These are phyloP conservation scores for Imleria badia DNA, from an alignment of 768 basidiomycete genomes.

Conservation along the genomic window DNA sequence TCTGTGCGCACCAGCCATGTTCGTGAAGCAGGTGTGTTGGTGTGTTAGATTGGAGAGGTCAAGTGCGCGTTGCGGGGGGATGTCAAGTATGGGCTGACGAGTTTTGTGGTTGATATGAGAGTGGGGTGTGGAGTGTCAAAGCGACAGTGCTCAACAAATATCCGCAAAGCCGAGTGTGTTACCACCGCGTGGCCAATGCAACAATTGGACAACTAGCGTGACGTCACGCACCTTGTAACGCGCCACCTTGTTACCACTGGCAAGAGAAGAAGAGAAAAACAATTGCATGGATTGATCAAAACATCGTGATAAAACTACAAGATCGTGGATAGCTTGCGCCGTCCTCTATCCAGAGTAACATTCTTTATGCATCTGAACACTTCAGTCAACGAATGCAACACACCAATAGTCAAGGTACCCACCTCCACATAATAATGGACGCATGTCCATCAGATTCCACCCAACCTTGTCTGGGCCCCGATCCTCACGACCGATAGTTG, in stretches of 20 bases:
- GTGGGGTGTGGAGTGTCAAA: constrained; percentile 19
- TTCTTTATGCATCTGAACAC: constrained; percentile 6
- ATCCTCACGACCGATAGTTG: neutral
- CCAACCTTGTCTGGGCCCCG: constrained; percentile 10
- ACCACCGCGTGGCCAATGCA: constrained; percentile 2
- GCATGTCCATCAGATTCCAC: constrained; percentile 15
- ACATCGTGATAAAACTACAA: constrained; percentile 28
- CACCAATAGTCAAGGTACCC: neutral
- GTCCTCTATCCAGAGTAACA: constrained; percentile 16
- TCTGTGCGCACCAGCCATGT: constrained; percentile 31
- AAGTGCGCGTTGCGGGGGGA: neutral
- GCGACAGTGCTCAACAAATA: constrained; percentile 21
- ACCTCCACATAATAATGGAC: constrained; percentile 21
- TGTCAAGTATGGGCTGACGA: neutral
- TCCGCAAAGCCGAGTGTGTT: constrained; percentile 21
- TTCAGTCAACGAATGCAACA: constrained; percentile 3
- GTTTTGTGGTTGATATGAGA: constrained; percentile 11
- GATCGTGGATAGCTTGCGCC: constrained; percentile 6
- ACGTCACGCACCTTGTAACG: constrained; percentile 34
- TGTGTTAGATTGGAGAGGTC: neutral
- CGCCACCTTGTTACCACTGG: constrained; percentile 7
- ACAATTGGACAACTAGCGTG: constrained; percentile 20
- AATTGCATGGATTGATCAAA: constrained; percentile 28
- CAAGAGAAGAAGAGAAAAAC: neutral
- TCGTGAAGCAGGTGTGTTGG: neutral